Evolutionary conservation across 2,329 filamentous ascomycete species (phyloP), one percentile per base, ranked within the genome.

Genomic region (Fusarium newnesense): DNA sequence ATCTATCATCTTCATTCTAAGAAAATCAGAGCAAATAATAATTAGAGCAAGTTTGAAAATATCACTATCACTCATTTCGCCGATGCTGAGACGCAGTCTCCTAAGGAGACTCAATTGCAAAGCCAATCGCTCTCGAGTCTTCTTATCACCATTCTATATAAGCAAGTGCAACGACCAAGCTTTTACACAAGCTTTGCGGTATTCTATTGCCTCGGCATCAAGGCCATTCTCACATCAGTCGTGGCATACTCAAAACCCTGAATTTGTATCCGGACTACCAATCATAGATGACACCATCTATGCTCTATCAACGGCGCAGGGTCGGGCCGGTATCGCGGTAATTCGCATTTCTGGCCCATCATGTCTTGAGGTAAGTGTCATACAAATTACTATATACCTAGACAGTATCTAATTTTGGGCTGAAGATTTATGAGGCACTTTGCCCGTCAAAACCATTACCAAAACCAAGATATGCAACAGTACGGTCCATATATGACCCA

Each of bases 251-350:
- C 52, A 67, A 19, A 57, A 37, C n/a, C 54, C 62, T 26, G 52
- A 54, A 34, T 39, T 46, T 15, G 19, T 47, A 16, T 59, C 72
- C 5, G 59, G 60, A 12, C 69, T 80, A 15, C 72, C 80, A 5
- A 64, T 69, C 7, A 58, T 74, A 15, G 78, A 77, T 11, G 87
- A 89, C 64, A 98, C 96, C 3, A 97, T 99, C 60, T 98, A 97
- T 81, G 96, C 96, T 1, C 85, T 98, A 2, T 98, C 96, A 0
- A 97, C 95, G 1, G 94, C 94, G 1, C 86, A 92, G 16, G 96
- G 96, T 3, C 91, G 91, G 79, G 95, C 94, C 47, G 96, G 95
- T 3, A 97, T 99, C 80, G 96, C 96, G 4, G 91, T 98, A 40
- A 91, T 98, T 59, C 90, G 96, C 19, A 87, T 97, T 32, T 98